A percentile compares a stretch with the other conserved stretches of the same genome.
These are phyloP conservation scores for Populus simonii DNA, from an alignment of 345 rosid genomes.

Conservation along the genomic window DNA sequence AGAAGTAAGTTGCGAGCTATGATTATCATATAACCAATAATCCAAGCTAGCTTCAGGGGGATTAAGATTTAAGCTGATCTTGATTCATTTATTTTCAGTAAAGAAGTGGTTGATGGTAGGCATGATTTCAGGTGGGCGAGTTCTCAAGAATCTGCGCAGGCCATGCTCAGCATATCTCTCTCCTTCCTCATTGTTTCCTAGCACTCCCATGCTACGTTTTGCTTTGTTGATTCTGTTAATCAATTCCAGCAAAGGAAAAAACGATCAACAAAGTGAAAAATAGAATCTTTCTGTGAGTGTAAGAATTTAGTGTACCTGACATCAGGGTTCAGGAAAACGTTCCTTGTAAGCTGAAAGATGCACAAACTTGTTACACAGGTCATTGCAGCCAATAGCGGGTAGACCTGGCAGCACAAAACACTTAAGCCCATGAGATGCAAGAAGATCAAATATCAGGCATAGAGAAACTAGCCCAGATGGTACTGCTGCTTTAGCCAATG, in stretches of 20 bases:
- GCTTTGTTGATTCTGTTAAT: conserved; percentile 50
- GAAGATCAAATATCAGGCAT: not conserved
- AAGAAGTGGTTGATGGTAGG: conserved; percentile 73
- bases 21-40: too few species aligned
- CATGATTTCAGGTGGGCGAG: conserved; percentile 70
- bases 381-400: conserved; percentile 79
- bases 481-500: not conserved
- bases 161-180: conserved; percentile 62
- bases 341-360: conserved; percentile 65
- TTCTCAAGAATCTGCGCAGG: conserved; percentile 61
- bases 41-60: not conserved
- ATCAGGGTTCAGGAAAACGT: conserved; percentile 56
- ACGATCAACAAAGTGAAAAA: too few species aligned
- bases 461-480: not conserved
- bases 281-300: not conserved
- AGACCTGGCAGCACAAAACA: conserved; percentile 37
- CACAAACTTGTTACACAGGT: conserved; percentile 57
- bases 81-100: conserved; percentile 36
- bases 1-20: not conserved
- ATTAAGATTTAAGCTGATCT: too few species aligned
- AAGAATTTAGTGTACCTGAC: conserved; percentile 45
- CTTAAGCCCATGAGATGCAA: not conserved
- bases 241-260: not conserved
- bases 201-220: conserved; percentile 41
- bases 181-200: conserved; percentile 69